These are phyloP conservation scores for Cordyceps militaris DNA, from an alignment of 2,329 filamentous ascomycete species.

Conservation along the genomic window DNA sequence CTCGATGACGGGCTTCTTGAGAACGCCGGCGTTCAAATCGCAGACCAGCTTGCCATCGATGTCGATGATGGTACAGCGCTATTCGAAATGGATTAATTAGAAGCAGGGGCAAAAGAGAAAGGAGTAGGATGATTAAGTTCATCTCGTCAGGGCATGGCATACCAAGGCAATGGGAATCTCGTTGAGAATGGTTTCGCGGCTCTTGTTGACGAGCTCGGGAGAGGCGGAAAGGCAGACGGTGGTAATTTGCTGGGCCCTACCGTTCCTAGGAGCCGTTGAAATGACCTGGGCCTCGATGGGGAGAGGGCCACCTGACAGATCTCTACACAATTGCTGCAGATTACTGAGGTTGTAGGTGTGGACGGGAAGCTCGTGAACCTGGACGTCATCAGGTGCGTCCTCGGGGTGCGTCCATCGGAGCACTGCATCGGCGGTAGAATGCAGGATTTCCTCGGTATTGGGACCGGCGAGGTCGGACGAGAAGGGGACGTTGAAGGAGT, in stretches of 20 bases:
- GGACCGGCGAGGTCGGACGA: conserved; percentile 86
- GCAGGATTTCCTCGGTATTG: conserved; percentile 88
- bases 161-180: conserved; percentile 90
- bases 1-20: conserved; percentile 70
- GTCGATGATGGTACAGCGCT: conserved; percentile 91
- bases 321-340: conserved; percentile 71
- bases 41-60: conserved; percentile 87
- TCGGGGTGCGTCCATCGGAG: conserved; percentile 91
- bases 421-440: conserved; percentile 81
- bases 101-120: background rate
- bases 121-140: background rate
- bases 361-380: conserved; percentile 84
- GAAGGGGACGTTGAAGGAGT: conserved; percentile 97
- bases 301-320: conserved; percentile 63
- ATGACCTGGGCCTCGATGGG: conserved; percentile 79
- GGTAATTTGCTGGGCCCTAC: conserved; percentile 62
- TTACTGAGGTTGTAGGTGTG: conserved; percentile 80
- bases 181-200: conserved; percentile 81
- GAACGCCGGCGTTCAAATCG: conserved; percentile 57
- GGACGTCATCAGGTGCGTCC: conserved; percentile 74
- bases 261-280: conserved; percentile 68
- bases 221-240: conserved; percentile 89
- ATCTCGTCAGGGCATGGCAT: conserved; percentile 34
- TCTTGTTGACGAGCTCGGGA: conserved; percentile 81
- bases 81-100: conserved; percentile 18